Conservation (phyloP, 495 filamentous ascomycete genomes). For the Hypoxylon rickii region DNA sequence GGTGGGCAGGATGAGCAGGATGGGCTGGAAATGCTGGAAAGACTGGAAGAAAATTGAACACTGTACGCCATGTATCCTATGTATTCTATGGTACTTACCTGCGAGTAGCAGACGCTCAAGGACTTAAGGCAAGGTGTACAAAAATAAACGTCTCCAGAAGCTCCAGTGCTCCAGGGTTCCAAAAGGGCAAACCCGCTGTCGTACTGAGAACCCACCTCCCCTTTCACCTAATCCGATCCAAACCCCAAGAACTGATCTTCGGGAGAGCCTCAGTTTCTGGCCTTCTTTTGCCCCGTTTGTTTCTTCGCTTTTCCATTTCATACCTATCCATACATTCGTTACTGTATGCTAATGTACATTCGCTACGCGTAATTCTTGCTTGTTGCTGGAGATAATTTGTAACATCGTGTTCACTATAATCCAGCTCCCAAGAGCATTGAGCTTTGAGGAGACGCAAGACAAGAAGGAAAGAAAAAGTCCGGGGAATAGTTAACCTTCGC, state of each 20-base stretch:
- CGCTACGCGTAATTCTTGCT: conserved; percentile 33
- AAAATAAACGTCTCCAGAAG: too few species aligned
- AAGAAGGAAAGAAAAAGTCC: not conserved
- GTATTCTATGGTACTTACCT: not conserved
- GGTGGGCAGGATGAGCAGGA: too few species aligned
- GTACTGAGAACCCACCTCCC: conserved; percentile 21
- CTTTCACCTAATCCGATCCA: conserved; percentile 27
- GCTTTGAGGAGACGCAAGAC: too few species aligned
- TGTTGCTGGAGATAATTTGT: conserved; percentile 8
- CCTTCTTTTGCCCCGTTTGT: conserved; percentile 22
- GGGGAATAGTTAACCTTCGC: conserved; percentile 10
- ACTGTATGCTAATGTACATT: conserved; percentile 35
- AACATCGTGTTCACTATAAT: not conserved
- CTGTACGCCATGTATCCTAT: not conserved
- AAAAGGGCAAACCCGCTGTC: conserved; percentile 14
- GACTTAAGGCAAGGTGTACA: too few species aligned
- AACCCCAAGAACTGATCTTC: conserved; percentile 11
- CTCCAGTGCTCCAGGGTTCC: conserved; percentile 3
- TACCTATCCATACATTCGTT: conserved; percentile 38
- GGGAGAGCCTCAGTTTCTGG: conserved; percentile 30
- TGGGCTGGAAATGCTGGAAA: too few species aligned
- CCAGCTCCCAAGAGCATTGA: too few species aligned
- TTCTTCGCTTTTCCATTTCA: conserved; percentile 30
- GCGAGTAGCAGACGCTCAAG: too few species aligned
- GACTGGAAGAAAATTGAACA: too few species aligned